Evolutionary conservation across 2,329 filamentous ascomycete genomes (phyloP).

Genomic region (Drechslerella coelobrocha): DNA sequence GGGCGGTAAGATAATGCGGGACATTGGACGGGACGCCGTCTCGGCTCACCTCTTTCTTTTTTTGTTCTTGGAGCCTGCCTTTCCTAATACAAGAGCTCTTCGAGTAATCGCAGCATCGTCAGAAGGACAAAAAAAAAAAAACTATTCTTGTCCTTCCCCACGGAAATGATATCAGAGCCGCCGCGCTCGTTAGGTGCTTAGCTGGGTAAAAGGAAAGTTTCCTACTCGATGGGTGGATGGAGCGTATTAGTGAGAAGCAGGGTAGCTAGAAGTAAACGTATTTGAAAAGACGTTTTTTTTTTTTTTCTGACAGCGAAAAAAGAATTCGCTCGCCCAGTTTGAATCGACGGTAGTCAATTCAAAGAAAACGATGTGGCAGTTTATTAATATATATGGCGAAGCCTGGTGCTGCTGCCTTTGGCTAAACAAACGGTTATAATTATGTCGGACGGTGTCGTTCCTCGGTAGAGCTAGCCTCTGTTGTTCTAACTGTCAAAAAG

Average conservation of each 20-base stretch:
- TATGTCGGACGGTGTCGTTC: not conserved
- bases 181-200: slow-evolving; percentile 9
- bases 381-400: slow-evolving; percentile 2
- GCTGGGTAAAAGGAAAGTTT: not conserved
- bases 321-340: slow-evolving; percentile 30
- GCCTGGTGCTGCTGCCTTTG: not conserved
- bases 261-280: not conserved
- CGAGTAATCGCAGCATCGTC: not conserved
- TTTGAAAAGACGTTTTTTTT: not conserved
- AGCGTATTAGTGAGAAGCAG: not conserved
- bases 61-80: not conserved
- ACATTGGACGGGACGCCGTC: slow-evolving; percentile 33
- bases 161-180: slow-evolving; percentile 45
- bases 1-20: slow-evolving; percentile 46
- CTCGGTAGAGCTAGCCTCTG: not conserved
- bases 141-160: slow-evolving; percentile 1
- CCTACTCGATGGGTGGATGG: not conserved
- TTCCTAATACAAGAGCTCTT: not conserved
- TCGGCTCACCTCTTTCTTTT: slow-evolving; percentile 33
- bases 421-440: slow-evolving; percentile 7
- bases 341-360: not conserved
- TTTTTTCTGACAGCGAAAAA: not conserved
- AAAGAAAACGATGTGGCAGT: slow-evolving; percentile 12
- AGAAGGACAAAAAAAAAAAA: slow-evolving; percentile 6
- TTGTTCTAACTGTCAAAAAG: not conserved